Evolutionary conservation across 2,329 filamentous ascomycete genomes (phyloP).

Genomic region (Botrytis hyacinthi): DNA sequence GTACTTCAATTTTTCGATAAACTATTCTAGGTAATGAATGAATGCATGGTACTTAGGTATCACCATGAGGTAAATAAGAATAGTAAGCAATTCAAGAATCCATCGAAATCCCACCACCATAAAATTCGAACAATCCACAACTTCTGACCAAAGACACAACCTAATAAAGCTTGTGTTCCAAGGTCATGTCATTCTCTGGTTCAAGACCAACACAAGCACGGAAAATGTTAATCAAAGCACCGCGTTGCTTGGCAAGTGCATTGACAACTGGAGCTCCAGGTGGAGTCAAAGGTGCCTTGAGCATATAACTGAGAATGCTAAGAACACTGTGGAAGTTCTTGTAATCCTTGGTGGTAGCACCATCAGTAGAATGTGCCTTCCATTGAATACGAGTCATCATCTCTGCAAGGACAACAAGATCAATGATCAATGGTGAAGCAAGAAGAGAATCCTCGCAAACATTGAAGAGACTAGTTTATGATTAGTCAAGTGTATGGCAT

Average conservation of each 20-base stretch:
- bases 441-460: conserved; percentile 98
- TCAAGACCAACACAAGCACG: conserved; percentile 94
- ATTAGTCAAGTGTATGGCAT: conserved; percentile 24
- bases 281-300: conserved; percentile 91
- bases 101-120: conserved; percentile 7
- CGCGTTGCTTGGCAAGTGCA: conserved; percentile 91
- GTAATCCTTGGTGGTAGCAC: conserved; percentile 62
- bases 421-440: conserved; percentile 94
- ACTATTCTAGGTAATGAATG: conserved; percentile 34
- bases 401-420: conserved; percentile 87
- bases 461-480: conserved; percentile 76
- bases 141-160: background rate
- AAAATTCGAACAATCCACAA: background rate
- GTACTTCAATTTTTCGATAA: conserved; percentile 6
- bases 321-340: conserved; percentile 96
- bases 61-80: conserved; percentile 31
- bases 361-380: conserved; percentile 61
- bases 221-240: conserved; percentile 95
- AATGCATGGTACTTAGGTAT: conserved; percentile 37
- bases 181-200: conserved; percentile 97
- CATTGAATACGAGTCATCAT: conserved; percentile 99
- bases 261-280: conserved; percentile 96
- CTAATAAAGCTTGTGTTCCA: conserved; percentile 96
- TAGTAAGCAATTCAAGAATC: conserved; percentile 13
- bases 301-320: conserved; percentile 98